phyloP scores from a whole-genome alignment of 108 stramenopile species.

The Thalassiosira profunda region DNA sequence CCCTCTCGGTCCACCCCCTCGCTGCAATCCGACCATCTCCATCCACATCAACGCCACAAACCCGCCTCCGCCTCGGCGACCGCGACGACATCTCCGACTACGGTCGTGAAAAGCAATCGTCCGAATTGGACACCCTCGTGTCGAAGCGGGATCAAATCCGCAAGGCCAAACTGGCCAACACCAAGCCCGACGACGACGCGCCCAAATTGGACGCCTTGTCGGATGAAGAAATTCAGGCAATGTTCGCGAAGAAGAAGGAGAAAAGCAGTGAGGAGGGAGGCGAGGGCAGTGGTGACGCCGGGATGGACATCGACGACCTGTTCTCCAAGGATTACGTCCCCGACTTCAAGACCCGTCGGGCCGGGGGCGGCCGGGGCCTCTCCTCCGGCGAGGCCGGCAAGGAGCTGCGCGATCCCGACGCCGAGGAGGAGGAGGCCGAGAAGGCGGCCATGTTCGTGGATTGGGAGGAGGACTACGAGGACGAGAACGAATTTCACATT shows the following conservation, averaged over 20 bases:
- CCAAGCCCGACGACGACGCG: constrained; percentile 38
- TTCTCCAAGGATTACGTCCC: constrained; percentile 16
- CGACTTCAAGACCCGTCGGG: constrained; percentile 28
- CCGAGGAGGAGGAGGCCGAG: constrained; percentile 11
- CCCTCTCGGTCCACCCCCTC: no score
- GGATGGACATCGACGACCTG: constrained; percentile 2
- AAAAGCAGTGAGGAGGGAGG: constrained; percentile 8
- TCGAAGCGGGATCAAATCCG: constrained; percentile 31
- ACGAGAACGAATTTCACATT: constrained; percentile 90
- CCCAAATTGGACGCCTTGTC: constrained; percentile 33
- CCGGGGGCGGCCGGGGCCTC: not conserved
- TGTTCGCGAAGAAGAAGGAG: constrained; percentile 32
- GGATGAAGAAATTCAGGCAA: constrained; percentile 48
- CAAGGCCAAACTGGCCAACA: constrained; percentile 13
- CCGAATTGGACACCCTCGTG: constrained; percentile 35
- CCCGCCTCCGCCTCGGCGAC: constrained; percentile 23
- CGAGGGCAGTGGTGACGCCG: constrained; percentile 3
- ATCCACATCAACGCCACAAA: not conserved
- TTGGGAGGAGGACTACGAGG: constrained; percentile 63
- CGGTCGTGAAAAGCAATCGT: constrained; percentile 6
- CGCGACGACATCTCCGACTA: constrained; percentile 17
- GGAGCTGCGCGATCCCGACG: not conserved
- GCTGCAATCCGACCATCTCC: no score
- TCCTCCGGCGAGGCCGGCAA: not conserved
- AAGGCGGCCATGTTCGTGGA: constrained; percentile 55